Evolutionary conservation across 805 yeast genomes (phyloP), one percentile per base, ranked within the genome.

Genomic region (Ogataea dorogensis): DNA sequence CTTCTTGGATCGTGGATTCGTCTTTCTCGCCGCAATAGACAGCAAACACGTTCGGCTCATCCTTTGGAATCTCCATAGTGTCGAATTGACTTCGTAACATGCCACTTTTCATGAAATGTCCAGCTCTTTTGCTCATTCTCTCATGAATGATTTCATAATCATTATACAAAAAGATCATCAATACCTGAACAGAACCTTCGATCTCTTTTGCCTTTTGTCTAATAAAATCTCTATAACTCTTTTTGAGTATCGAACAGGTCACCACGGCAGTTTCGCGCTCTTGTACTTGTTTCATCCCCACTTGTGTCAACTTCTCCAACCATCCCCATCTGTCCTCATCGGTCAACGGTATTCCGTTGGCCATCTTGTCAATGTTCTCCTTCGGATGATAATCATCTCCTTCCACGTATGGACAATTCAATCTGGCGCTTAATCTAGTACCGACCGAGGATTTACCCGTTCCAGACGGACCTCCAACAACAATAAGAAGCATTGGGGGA

Each of bases 391-490:
- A 68, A 2, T 67, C 60, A 58, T 93, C 98, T 5, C 98, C 98
- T 59, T 93, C 98, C 9, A 88, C 59, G 54, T 75, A 88, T 2
- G 77, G 68, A 31, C 81, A 68, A 2, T 59, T 41, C 13, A 77
- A 69, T 7, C 18, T n/a, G 14, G 62, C 42, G 0, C 81, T 59
- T 14, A 89, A 52, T 8, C 59, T 51, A 10, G 64, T 63, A 0
- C 86, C 95, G 14, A 84, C 73, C 2, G 96, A 86, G 15, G 94
- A 71, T 58, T 93, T 93, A 1, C 98, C 98, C 2, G 96, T 84
- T 7, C 98, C 98, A 0, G 96, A 89, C 0, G 98, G 96, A 0
- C 98, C 98, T 9, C 95, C 96, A 7, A 91, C 77, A 2, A 88
- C 78, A 6, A 61, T 33, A 1, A 62, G 37, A 19, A 19, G 21